A percentile compares a stretch with the other conserved stretches of the same genome.
These are phyloP conservation scores for Didymella exigua DNA, from an alignment of 2,329 filamentous ascomycete genomes.

Conservation along the genomic window DNA sequence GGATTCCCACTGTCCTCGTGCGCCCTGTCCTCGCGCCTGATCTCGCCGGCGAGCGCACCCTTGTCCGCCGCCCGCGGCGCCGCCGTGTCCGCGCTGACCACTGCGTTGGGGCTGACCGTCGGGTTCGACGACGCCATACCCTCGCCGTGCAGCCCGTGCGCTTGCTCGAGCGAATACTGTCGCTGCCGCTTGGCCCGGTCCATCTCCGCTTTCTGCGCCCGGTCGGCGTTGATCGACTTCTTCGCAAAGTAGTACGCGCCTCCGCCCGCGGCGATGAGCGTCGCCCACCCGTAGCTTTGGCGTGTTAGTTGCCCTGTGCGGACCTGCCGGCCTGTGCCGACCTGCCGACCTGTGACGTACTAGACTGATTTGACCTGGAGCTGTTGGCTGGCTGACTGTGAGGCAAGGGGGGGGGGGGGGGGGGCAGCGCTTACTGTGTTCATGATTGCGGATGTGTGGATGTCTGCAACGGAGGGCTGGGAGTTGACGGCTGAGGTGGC, in stretches of 20 bases:
- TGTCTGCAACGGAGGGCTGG: background rate
- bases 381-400: constrained; percentile 21
- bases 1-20: constrained; percentile 55
- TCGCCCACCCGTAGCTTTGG: constrained; percentile 85
- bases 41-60: constrained; percentile 13
- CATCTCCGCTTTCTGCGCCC: constrained; percentile 69
- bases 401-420: background rate
- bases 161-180: constrained; percentile 41
- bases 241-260: constrained; percentile 97
- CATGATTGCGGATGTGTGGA: constrained; percentile 45
- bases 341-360: constrained; percentile 50
- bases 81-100: constrained; percentile 13
- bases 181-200: constrained; percentile 41
- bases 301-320: constrained; percentile 15
- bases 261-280: constrained; percentile 81
- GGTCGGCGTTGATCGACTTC: constrained; percentile 89
- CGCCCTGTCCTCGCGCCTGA: constrained; percentile 16
- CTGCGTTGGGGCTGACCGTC: constrained; percentile 19
- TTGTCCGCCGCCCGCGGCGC: constrained; percentile 18
- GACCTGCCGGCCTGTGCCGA: background rate
- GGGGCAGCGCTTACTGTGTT: constrained; percentile 56
- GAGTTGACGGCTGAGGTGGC: background rate
- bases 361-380: constrained; percentile 64
- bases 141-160: constrained; percentile 10
- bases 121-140: constrained; percentile 7